phyloP scores from a whole-genome alignment of 352 stramenopile species.

The Globisporangium echinulatum region DNA sequence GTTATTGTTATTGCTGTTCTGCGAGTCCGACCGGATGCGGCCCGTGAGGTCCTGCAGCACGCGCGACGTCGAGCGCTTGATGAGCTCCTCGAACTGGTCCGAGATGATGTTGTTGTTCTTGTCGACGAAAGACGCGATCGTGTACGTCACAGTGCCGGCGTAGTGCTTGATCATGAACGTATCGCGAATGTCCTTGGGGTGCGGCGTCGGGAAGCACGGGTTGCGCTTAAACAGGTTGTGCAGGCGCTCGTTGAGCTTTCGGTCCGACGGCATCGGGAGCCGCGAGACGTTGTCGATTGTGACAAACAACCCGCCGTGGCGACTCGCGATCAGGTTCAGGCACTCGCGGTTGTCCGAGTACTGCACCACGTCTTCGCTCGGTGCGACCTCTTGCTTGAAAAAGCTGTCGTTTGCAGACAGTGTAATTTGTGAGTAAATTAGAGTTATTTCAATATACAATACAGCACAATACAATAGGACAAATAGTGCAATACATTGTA shows the following conservation, averaged over 20 bases:
- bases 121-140: constrained; percentile 80
- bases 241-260: constrained; percentile 80
- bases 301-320: constrained; percentile 73
- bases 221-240: constrained; percentile 81
- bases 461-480: neutral
- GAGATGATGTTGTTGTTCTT: constrained; percentile 92
- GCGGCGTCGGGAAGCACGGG: constrained; percentile 74
- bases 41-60: constrained; percentile 66
- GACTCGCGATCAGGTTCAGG: constrained; percentile 78
- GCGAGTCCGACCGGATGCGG: constrained; percentile 38
- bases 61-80: constrained; percentile 70
- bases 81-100: constrained; percentile 83
- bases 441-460: too few species aligned
- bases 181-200: constrained; percentile 80
- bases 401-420: constrained; percentile 14
- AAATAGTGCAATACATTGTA: neutral
- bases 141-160: constrained; percentile 79
- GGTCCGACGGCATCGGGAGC: constrained; percentile 82
- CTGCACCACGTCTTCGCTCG: constrained; percentile 43
- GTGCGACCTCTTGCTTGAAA: constrained; percentile 27
- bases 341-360: constrained; percentile 86
- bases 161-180: constrained; percentile 85
- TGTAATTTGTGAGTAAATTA: too few species aligned
- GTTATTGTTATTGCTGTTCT: constrained; percentile 12
- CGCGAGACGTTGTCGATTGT: constrained; percentile 82